Evolutionary conservation across 208 protist genomes (phyloP).

Genomic region (Acanthamoeba healyi): DNA sequence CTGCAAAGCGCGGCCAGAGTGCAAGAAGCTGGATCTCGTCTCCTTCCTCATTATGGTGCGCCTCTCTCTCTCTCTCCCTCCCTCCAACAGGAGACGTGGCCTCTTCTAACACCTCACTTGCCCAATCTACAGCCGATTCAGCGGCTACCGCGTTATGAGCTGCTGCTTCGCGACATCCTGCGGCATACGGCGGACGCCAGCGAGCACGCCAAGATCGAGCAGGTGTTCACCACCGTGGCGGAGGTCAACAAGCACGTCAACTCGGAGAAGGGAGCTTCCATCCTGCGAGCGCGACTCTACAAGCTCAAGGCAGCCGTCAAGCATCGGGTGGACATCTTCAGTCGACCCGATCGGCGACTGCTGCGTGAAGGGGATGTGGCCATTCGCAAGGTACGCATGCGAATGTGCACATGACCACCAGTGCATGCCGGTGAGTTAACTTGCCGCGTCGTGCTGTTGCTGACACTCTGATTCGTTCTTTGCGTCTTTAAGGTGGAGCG

Average conservation of each 20-base stretch:
- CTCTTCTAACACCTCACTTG: too few relatives aligned
- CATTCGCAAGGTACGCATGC: neutral
- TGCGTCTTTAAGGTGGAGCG: constrained; percentile 19
- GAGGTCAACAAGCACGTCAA: constrained; percentile 70
- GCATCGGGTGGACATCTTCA: constrained; percentile 58
- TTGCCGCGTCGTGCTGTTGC: neutral
- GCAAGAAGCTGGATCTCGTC: constrained; percentile 56
- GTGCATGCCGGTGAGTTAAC: neutral
- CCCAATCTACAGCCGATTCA: constrained; percentile 52
- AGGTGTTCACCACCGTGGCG: constrained; percentile 33
- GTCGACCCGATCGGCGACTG: constrained; percentile 26
- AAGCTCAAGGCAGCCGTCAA: constrained; percentile 56
- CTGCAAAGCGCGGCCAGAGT: constrained; percentile 63
- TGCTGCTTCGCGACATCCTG: constrained; percentile 60
- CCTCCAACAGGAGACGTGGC: neutral
- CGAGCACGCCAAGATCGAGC: constrained; percentile 59
- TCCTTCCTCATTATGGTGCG: constrained; percentile 70
- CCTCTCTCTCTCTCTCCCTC: neutral
- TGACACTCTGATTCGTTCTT: too few relatives aligned
- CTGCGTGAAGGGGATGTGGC: neutral
- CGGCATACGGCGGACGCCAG: constrained; percentile 9
- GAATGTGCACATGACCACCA: neutral
- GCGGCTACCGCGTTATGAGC: constrained; percentile 70
- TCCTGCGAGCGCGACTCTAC: constrained; percentile 31
- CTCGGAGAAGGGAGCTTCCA: constrained; percentile 8